Percentiles rank a stretch among this genome's conserved stretches.
Evolutionary conservation across 805 yeast species (phyloP).

Genomic region (Starmerella khaoyaiensis): DNA sequence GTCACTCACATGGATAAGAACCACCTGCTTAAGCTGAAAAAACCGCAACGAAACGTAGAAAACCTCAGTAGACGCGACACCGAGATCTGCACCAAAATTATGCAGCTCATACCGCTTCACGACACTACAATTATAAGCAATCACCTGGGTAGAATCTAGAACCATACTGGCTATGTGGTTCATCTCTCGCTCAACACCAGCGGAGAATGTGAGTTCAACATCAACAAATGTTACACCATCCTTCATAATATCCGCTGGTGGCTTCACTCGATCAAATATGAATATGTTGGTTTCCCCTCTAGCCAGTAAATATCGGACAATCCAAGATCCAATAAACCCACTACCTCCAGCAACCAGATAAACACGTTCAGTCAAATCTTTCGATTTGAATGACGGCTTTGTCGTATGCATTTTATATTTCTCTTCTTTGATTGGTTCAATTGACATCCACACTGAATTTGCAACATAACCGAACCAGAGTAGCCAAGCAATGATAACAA

Average conservation of each 20-base stretch:
- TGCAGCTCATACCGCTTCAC: constrained; percentile 19
- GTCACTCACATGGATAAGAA: constrained; percentile 21
- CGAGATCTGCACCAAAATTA: constrained; percentile 28
- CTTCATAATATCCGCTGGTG: constrained; percentile 21
- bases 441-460: constrained; percentile 2
- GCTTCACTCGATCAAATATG: constrained; percentile 19
- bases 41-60: constrained; percentile 14
- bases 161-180: constrained; percentile 5
- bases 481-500: constrained; percentile 2
- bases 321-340: constrained; percentile 27
- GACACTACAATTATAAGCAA: constrained; percentile 21
- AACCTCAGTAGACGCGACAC: constrained; percentile 17
- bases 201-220: constrained; percentile 13
- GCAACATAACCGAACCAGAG: constrained; percentile 9
- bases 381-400: constrained; percentile 13
- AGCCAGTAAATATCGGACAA: constrained; percentile 23
- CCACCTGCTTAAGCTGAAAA: constrained; percentile 5
- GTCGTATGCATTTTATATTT: constrained; percentile 13
- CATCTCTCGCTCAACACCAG: constrained; percentile 12
- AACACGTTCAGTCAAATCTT: constrained; percentile 9
- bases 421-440: constrained; percentile 11
- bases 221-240: constrained; percentile 20
- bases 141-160: constrained; percentile 7
- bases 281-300: constrained; percentile 21
- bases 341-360: constrained; percentile 25